A percentile compares a stretch with the other conserved stretches of the same genome.
These are phyloP conservation scores for Physcomitrellopsis africana DNA, from an alignment of 225 moss, liverwort and hornwort genomes.

Conservation along the genomic window DNA sequence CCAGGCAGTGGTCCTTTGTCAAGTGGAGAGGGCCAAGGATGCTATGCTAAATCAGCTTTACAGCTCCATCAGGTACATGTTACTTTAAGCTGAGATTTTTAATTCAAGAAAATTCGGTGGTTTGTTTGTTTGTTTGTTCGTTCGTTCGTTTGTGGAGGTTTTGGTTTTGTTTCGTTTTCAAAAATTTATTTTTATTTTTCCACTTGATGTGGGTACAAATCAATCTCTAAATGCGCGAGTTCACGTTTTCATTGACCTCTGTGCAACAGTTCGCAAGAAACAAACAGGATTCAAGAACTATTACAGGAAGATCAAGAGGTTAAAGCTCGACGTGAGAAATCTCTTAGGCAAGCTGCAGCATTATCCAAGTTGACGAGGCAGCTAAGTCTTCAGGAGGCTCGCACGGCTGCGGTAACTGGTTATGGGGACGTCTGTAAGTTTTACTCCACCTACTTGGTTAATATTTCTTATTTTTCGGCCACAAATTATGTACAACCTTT, in stretches of 20 bases:
- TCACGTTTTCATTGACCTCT: too few relatives aligned
- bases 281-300: constrained; percentile 82
- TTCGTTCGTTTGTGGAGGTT: too few relatives aligned
- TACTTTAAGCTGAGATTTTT: neutral
- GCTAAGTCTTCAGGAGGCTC: constrained; percentile 90
- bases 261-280: constrained; percentile 70
- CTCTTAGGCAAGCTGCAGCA: constrained; percentile 74
- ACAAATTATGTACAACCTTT: neutral
- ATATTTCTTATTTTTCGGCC: neutral
- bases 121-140: too few relatives aligned
- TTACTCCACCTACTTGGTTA: neutral
- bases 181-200: constrained; percentile 8
- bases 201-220: too few relatives aligned
- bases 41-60: constrained; percentile 98
- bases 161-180: constrained; percentile 14
- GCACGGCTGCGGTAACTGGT: constrained; percentile 50
- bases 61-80: constrained; percentile 82
- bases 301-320: constrained; percentile 82
- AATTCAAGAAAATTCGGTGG: too few relatives aligned
- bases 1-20: constrained; percentile 98
- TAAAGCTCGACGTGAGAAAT: constrained; percentile 83
- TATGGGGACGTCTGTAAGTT: constrained; percentile 55
- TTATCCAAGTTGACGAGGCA: constrained; percentile 79
- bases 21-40: constrained; percentile 96
- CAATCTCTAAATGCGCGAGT: too few relatives aligned